phyloP scores from a whole-genome alignment of 345 rosid genomes.

The Litchi chinensis region DNA sequence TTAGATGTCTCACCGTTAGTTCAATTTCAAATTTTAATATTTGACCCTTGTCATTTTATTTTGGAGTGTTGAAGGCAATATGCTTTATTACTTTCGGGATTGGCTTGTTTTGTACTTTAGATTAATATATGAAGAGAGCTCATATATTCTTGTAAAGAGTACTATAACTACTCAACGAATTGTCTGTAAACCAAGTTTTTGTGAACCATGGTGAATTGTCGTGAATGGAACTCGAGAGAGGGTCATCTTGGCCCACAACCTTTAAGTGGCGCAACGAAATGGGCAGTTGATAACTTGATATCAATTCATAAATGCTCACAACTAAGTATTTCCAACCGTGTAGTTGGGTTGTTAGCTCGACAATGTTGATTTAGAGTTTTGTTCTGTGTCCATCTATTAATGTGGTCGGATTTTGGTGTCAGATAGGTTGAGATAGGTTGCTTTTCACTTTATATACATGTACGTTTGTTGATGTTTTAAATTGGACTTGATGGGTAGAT shows the following conservation, averaged over 20 bases:
- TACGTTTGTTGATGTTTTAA: background rate
- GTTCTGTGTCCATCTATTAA: background rate
- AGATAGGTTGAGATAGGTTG: background rate
- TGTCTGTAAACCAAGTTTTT: background rate
- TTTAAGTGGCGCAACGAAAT: background rate
- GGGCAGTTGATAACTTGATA: background rate
- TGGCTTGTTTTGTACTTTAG: background rate
- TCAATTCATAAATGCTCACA: background rate
- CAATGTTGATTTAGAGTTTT: background rate
- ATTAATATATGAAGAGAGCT: background rate
- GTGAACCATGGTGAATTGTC: no score
- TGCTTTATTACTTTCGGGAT: slow-evolving; percentile 12
- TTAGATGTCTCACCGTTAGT: slow-evolving; percentile 33
- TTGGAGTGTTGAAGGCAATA: slow-evolving; percentile 28
- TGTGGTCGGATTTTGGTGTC: background rate
- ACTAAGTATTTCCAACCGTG: background rate
- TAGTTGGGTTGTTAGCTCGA: background rate
- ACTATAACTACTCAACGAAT: background rate
- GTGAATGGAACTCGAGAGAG: background rate
- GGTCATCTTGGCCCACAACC: background rate
- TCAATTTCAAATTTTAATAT: slow-evolving; percentile 21
- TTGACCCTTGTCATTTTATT: slow-evolving; percentile 28
- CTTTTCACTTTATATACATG: background rate
- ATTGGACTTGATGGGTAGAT: background rate
- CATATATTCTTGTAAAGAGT: background rate